Percentiles rank a stretch among this genome's conserved stretches.
Evolutionary conservation across 2,329 filamentous ascomycete genomes (phyloP).

Genomic region (Trichophyton rubrum): DNA sequence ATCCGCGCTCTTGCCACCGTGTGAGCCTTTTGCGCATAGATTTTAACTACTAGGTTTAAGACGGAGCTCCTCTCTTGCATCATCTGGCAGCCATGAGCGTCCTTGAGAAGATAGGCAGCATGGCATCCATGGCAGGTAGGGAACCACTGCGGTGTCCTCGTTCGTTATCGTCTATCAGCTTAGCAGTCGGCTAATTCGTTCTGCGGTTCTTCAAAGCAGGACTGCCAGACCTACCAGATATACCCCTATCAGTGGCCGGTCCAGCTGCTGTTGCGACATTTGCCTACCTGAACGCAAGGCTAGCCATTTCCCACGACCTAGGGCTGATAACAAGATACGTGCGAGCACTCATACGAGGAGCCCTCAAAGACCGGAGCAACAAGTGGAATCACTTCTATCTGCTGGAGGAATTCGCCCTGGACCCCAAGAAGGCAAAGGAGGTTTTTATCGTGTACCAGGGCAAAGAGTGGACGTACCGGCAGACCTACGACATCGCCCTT

Average conservation of each 20-base stretch:
- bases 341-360: constrained; percentile 34
- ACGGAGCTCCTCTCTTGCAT: too few species aligned
- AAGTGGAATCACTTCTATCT: constrained; percentile 61
- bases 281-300: constrained; percentile 68
- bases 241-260: constrained; percentile 31
- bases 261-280: constrained; percentile 53
- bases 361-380: constrained; percentile 43
- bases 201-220: not conserved
- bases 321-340: constrained; percentile 45
- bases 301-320: constrained; percentile 54
- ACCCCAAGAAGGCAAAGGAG: constrained; percentile 38
- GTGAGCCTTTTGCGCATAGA: too few species aligned
- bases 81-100: not conserved
- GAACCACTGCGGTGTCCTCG: not conserved
- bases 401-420: constrained; percentile 54
- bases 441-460: constrained; percentile 53
- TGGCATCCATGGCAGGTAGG: constrained; percentile 1
- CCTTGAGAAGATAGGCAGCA: not conserved
- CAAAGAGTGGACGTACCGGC: constrained; percentile 60
- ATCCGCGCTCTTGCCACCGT: too few species aligned
- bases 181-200: not conserved
- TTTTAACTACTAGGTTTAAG: too few species aligned
- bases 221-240: not conserved
- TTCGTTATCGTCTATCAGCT: not conserved
- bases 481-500: constrained; percentile 58